Evolutionary conservation across 768 basidiomycete species (phyloP).

Genomic region (Lactarius psammicola): DNA sequence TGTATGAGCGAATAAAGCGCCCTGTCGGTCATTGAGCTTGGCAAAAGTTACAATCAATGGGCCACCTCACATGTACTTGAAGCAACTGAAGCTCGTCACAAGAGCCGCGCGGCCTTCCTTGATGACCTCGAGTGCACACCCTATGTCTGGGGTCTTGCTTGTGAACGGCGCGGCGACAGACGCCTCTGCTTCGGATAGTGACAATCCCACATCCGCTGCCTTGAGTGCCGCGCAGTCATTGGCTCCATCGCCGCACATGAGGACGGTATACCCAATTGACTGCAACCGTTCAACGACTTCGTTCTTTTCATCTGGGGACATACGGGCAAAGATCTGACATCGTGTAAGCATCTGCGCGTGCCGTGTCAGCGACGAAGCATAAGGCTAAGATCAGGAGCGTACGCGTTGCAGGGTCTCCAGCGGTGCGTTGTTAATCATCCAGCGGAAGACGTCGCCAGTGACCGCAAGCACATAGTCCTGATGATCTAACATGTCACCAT

Average conservation of each 20-base stretch:
- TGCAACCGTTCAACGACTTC: constrained; percentile 96
- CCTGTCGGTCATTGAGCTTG: constrained; percentile 47
- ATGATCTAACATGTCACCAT: constrained; percentile 67
- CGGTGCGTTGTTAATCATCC: constrained; percentile 96
- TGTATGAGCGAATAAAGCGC: constrained; percentile 98
- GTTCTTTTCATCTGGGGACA: constrained; percentile 99
- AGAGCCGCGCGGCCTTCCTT: constrained; percentile 94
- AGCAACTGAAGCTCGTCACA: constrained; percentile 98
- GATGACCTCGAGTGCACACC: constrained; percentile 95
- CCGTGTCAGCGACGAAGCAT: constrained; percentile 2
- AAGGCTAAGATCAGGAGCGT: constrained; percentile 31
- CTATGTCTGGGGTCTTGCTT: constrained; percentile 88
- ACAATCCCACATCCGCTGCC: constrained; percentile 96
- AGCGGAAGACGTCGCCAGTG: constrained; percentile 94
- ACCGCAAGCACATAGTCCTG: constrained; percentile 90
- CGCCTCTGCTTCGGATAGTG: constrained; percentile 95
- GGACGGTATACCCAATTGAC: constrained; percentile 88
- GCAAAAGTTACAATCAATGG: constrained; percentile 18
- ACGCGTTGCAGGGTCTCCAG: constrained; percentile 93
- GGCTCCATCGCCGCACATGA: constrained; percentile 98
- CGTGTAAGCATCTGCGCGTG: constrained; percentile 87
- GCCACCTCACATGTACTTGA: constrained; percentile 93
- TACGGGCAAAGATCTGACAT: constrained; percentile 93
- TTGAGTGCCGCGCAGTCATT: constrained; percentile 99
- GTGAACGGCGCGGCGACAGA: constrained; percentile 99